Evolutionary conservation across 208 protist species (phyloP).

Genomic region (Leishmania braziliensis): DNA sequence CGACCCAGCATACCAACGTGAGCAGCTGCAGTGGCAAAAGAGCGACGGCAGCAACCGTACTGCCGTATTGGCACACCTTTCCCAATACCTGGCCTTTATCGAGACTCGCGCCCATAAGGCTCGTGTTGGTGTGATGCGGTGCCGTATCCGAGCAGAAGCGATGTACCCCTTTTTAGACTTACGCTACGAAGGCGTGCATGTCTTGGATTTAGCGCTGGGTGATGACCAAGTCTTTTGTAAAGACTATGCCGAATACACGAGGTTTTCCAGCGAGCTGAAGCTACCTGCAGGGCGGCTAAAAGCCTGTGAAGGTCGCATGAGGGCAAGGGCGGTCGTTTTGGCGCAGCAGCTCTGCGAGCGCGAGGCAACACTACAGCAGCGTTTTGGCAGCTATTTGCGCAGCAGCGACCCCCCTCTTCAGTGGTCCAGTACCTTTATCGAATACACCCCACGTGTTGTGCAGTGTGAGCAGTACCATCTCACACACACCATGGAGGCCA

Average conservation of each 20-base stretch:
- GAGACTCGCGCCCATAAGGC: constrained; percentile 44
- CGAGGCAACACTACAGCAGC: constrained; percentile 28
- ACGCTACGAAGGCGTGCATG: constrained; percentile 48
- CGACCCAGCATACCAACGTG: constrained; percentile 19
- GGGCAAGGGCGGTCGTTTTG: constrained; percentile 15
- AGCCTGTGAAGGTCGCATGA: constrained; percentile 24
- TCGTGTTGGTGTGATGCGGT: constrained; percentile 29
- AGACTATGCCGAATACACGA: constrained; percentile 25
- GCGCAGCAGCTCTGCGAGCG: constrained; percentile 16
- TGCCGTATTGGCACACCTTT: neutral
- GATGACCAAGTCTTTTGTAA: constrained; percentile 37
- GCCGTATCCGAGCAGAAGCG: constrained; percentile 41
- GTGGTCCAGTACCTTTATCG: constrained; percentile 14
- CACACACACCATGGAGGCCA: neutral
- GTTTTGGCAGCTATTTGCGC: constrained; percentile 29
- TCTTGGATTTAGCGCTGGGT: constrained; percentile 42
- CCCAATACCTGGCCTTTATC: constrained; percentile 43
- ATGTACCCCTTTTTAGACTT: constrained; percentile 49
- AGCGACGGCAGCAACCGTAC: constrained; percentile 1
- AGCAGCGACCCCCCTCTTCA: constrained; percentile 17
- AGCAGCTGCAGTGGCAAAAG: constrained; percentile 22
- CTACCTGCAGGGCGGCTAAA: constrained; percentile 11
- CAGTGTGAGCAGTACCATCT: constrained; percentile 22
- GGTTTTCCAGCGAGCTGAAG: constrained; percentile 9
- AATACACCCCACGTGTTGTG: constrained; percentile 31